Percentiles rank a stretch among this genome's conserved stretches.
phyloP scores from a whole-genome alignment of 352 stramenopile genomes.

The Phytophthora uliginosa region DNA sequence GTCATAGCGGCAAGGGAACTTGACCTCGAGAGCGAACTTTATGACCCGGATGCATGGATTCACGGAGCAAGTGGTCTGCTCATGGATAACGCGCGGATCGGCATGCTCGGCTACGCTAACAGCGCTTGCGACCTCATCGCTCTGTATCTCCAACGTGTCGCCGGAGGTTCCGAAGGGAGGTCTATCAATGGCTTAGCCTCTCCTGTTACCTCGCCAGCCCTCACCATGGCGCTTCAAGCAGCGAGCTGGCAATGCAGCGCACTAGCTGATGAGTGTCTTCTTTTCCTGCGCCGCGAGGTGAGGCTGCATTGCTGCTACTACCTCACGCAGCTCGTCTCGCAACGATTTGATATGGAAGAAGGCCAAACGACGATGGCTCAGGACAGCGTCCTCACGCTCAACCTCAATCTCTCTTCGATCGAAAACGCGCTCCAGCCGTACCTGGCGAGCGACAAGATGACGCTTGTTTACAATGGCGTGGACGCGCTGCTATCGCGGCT shows the following conservation, averaged over 20 bases:
- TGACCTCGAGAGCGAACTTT: constrained; percentile 74
- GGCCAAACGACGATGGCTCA: constrained; percentile 74
- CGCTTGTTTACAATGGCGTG: constrained; percentile 77
- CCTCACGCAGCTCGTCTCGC: constrained; percentile 76
- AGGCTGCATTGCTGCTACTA: constrained; percentile 84
- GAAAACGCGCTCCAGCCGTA: constrained; percentile 83
- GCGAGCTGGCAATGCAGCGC: constrained; percentile 80
- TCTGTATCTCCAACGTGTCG: constrained; percentile 52
- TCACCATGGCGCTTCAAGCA: constrained; percentile 54
- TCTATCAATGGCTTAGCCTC: constrained; percentile 17
- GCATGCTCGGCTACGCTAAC: constrained; percentile 86
- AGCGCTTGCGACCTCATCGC: constrained; percentile 80
- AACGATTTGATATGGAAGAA: constrained; percentile 70
- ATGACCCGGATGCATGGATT: constrained; percentile 64
- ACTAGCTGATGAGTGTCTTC: constrained; percentile 79
- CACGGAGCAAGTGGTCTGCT: constrained; percentile 59
- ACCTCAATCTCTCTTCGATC: constrained; percentile 81
- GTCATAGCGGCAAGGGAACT: constrained; percentile 64
- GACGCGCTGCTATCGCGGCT: constrained; percentile 70
- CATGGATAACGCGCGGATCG: constrained; percentile 81
- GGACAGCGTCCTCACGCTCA: constrained; percentile 76
- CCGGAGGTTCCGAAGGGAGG: constrained; percentile 22
- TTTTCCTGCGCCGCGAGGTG: constrained; percentile 83
- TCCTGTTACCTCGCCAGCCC: constrained; percentile 40
- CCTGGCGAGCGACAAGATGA: constrained; percentile 79